Percentiles rank a stretch among this genome's conserved stretches.
These are phyloP conservation scores for Colletotrichum sansevieriae DNA, from an alignment of 2,329 filamentous ascomycete species.

Conservation along the genomic window DNA sequence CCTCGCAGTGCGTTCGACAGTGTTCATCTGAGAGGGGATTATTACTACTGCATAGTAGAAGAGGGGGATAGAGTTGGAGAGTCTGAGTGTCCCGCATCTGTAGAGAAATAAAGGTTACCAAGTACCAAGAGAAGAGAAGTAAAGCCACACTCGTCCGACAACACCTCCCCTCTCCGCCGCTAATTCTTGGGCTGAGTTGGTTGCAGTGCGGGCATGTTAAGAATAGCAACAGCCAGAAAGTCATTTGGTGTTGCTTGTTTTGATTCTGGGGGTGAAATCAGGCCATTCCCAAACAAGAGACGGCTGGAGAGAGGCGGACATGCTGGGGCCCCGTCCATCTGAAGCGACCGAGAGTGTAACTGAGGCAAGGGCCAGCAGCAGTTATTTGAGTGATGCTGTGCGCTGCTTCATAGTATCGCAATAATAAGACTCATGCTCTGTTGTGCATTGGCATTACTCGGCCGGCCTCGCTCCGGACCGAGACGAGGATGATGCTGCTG, in stretches of 20 bases:
- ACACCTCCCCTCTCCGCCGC: neutral
- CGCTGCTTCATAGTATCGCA: neutral
- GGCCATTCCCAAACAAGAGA: constrained; percentile 30
- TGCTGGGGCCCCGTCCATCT: neutral
- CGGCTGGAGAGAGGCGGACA: constrained; percentile 2
- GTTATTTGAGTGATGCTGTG: constrained; percentile 8
- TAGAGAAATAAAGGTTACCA: constrained; percentile 10
- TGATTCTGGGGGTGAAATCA: constrained; percentile 25
- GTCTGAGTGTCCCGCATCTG: constrained; percentile 32
- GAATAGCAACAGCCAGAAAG: constrained; percentile 28
- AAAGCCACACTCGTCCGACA: constrained; percentile 35
- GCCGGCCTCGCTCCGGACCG: neutral
- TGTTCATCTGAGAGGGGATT: constrained; percentile 33
- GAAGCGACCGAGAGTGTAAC: neutral
- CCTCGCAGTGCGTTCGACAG: constrained; percentile 18
- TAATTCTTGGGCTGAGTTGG: constrained; percentile 14
- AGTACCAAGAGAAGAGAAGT: neutral
- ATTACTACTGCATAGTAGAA: too few species aligned
- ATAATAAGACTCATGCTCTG: neutral
- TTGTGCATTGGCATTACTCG: neutral
- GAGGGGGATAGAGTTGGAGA: constrained; percentile 21
- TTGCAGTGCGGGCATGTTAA: constrained; percentile 20
- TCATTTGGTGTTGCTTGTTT: constrained; percentile 19
- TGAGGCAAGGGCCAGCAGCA: neutral
- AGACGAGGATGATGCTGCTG: neutral